Percentiles rank a stretch among this genome's conserved stretches.
These are phyloP conservation scores for Paramyrothecium roridum DNA, from an alignment of 2,329 filamentous ascomycete species.

Conservation along the genomic window DNA sequence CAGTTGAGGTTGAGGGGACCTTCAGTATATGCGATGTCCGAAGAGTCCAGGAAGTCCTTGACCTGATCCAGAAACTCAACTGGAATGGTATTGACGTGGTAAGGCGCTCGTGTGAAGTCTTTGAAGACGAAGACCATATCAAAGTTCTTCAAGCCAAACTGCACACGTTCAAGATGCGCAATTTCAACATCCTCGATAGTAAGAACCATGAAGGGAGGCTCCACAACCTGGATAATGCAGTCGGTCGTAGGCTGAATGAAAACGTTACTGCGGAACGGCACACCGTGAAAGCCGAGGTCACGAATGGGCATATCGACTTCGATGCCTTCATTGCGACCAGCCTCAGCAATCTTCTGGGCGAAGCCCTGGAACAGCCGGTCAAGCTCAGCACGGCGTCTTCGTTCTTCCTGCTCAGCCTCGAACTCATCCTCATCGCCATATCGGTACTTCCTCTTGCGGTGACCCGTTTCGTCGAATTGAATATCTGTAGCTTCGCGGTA, in stretches of 20 bases:
- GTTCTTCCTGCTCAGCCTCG: conserved; percentile 95
- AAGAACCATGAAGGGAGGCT: conserved; percentile 94
- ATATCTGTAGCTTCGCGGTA: conserved; percentile 98
- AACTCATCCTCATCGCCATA: conserved; percentile 99
- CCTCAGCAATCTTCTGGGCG: conserved; percentile 95
- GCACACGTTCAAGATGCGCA: conserved; percentile 90
- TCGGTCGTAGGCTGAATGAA: conserved; percentile 95
- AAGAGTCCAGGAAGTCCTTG: conserved; percentile 95
- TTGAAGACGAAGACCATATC: conserved; percentile 98
- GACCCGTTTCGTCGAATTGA: conserved; percentile 97
- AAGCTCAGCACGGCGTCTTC: conserved; percentile 83
- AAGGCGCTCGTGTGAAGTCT: conserved; percentile 85
- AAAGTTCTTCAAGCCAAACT: conserved; percentile 98
- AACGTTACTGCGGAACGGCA: conserved; percentile 92
- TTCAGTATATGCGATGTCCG: conserved; percentile 91
- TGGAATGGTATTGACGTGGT: conserved; percentile 96
- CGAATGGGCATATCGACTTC: conserved; percentile 96
- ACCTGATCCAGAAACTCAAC: conserved; percentile 92
- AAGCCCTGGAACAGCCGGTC: conserved; percentile 96
- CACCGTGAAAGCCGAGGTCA: conserved; percentile 94
- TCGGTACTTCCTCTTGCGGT: conserved; percentile 94
- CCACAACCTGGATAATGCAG: conserved; percentile 93
- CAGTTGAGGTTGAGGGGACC: conserved; percentile 97
- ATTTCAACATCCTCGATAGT: conserved; percentile 95
- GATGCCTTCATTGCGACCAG: conserved; percentile 83